These are phyloP conservation scores for Rhizophlyctis rosea DNA, from an alignment of 192 early-diverging fungal genomes.

Conservation along the genomic window DNA sequence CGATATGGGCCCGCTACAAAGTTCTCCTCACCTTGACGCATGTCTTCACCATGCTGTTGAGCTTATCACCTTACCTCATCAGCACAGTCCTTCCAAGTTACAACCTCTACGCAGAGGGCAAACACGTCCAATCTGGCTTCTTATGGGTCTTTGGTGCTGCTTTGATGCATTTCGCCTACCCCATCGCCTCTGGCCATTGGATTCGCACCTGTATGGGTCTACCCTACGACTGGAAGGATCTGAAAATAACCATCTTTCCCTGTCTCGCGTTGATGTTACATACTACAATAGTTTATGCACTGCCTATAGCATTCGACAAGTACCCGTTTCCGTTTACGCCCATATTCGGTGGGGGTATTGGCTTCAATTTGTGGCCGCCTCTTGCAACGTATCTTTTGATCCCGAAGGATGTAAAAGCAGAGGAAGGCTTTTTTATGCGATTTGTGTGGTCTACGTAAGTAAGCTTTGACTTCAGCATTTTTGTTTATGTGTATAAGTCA, in stretches of 20 bases:
- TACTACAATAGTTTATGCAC: background rate
- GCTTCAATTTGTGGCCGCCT: background rate
- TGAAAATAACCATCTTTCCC: background rate
- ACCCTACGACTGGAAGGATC: background rate
- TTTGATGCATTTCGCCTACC: background rate
- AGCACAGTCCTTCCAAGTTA: background rate
- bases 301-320: background rate
- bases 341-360: background rate
- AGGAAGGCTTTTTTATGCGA: slow-evolving; percentile 2
- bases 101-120: background rate
- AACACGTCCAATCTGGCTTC: background rate
- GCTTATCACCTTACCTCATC: background rate
- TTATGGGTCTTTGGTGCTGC: background rate
- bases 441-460: slow-evolving; percentile 8
- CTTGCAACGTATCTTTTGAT: slow-evolving; percentile 1
- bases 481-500: background rate
- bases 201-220: slow-evolving; percentile 1
- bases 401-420: background rate
- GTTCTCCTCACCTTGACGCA: background rate
- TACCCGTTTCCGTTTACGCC: background rate
- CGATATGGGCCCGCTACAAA: background rate
- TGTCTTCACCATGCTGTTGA: background rate
- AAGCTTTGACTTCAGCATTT: too few species aligned
- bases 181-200: background rate
- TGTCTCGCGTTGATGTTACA: background rate